Conservation (phyloP, 768 basidiomycete species). For the Trametes gibbosa region DNA sequence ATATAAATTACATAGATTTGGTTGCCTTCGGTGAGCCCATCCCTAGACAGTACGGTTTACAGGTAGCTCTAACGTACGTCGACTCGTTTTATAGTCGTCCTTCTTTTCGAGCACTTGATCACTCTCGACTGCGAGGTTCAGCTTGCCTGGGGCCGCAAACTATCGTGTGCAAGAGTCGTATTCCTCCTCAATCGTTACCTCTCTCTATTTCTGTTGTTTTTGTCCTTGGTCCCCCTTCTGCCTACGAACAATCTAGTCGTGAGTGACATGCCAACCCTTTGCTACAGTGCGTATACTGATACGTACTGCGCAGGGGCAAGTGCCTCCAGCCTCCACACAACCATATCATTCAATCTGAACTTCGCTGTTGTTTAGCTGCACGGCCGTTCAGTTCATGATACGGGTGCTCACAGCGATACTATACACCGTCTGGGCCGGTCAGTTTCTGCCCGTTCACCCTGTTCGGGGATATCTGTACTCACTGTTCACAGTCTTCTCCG, state of each 20-base stretch:
- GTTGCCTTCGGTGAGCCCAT: constrained; percentile 10
- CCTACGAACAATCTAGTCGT: neutral
- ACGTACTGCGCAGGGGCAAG: neutral
- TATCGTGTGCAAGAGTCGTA: constrained; percentile 6
- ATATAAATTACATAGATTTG: constrained; percentile 9
- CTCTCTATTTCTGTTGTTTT: neutral
- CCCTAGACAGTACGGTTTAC: neutral
- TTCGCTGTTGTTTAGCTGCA: constrained; percentile 1
- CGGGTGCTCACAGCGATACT: neutral
- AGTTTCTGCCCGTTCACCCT: neutral
- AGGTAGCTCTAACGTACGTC: neutral
- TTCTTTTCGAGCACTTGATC: constrained; percentile 13
- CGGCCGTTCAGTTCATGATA: neutral
- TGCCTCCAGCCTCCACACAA: neutral
- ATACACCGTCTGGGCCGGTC: constrained; percentile 17
- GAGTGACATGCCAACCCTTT: neutral
- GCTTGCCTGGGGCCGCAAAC: constrained; percentile 15
- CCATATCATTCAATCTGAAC: neutral
- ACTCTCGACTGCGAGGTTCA: constrained; percentile 18
- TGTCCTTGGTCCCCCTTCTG: constrained; percentile 8
- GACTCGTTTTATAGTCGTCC: neutral
- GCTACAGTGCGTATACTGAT: neutral
- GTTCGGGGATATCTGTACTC: neutral
- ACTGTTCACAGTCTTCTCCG: constrained; percentile 7
- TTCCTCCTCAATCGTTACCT: constrained; percentile 17